Evolutionary conservation across 2,329 filamentous ascomycete species (phyloP), one percentile per base, ranked within the genome.

Genomic region (Setomelanomma holmii): DNA sequence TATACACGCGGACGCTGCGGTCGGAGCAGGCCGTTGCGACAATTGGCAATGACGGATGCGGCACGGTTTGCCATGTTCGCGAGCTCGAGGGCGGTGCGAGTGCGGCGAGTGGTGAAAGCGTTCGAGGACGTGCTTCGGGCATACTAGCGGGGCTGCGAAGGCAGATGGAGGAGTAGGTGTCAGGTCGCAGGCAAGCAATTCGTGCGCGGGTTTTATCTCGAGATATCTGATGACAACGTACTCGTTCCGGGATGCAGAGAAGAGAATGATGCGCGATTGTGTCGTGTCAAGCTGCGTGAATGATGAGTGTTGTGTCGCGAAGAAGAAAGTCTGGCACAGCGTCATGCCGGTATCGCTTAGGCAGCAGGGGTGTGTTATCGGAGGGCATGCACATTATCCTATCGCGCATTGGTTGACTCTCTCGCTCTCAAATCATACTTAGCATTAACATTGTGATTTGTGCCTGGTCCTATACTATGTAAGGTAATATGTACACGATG

Each of bases 1-100:
- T 96, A 81, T 96, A 97, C 67, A 99, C 84, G 56, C 91, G 93
- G 50, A 95, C 90, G 33, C 88, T 88, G 71, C 95, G 96, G 73
- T 90, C 87, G 52, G 90, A 87, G 76, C 93, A 91, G 55, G 91
- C 88, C 16, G 93, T 97, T 51, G 93, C 95, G 66, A 97, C 81
- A 54, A 98, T 84, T 3, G 95, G 93, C 17, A 95, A 87, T 22
- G 87, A 89, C 2, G 93, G 92, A 71, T 99, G 95, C 1, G 93
- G 90, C 51, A 87, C 80, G 17, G 90, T 91, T 58, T 87, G 86
- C 95, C 95, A 99, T 66, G 91, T 88, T 64, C 95, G 90, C 4
- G 79, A 74, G 40, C 67, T 79, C 45, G 74, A 83, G 12, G 83
- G 75, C 10, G 84, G 83, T 19, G 75, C 76, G 48, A 86, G 75